phyloP scores from a whole-genome alignment of 2,329 filamentous ascomycete genomes.

The Ophiocordyceps camponoti-rufipedis region DNA sequence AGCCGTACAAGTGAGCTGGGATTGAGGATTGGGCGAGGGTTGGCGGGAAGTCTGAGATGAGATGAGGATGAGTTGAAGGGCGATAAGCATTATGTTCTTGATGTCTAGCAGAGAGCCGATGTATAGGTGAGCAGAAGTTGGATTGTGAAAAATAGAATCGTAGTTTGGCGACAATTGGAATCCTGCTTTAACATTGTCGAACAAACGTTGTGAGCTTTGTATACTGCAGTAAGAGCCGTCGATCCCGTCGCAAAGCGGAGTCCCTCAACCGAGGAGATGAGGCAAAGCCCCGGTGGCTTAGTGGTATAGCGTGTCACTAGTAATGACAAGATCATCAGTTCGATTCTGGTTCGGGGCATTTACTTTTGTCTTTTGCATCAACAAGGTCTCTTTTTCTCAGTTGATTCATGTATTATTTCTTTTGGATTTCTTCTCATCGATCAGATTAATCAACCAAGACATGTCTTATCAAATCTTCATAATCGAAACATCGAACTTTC shows the following conservation, averaged over 20 bases:
- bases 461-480: too few species aligned
- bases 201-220: background rate
- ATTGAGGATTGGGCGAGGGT: background rate
- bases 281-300: background rate
- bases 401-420: background rate
- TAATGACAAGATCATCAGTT: constrained; percentile 1
- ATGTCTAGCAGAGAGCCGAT: too few species aligned
- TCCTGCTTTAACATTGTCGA: too few species aligned
- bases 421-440: too few species aligned
- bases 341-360: constrained; percentile 1
- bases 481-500: too few species aligned
- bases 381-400: background rate
- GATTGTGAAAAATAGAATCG: too few species aligned
- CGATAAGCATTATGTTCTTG: too few species aligned
- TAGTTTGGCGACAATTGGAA: background rate
- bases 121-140: too few species aligned
- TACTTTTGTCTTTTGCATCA: background rate
- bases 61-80: too few species aligned
- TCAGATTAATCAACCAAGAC: too few species aligned
- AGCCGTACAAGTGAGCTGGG: background rate
- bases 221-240: background rate
- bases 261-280: background rate
- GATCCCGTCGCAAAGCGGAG: background rate
- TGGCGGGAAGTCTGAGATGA: background rate
- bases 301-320: constrained; percentile 1